Evolutionary conservation across 1,284 basidiomycete species (phyloP), one percentile per base, ranked within the genome.

Genomic region (Flammula alnicola): DNA sequence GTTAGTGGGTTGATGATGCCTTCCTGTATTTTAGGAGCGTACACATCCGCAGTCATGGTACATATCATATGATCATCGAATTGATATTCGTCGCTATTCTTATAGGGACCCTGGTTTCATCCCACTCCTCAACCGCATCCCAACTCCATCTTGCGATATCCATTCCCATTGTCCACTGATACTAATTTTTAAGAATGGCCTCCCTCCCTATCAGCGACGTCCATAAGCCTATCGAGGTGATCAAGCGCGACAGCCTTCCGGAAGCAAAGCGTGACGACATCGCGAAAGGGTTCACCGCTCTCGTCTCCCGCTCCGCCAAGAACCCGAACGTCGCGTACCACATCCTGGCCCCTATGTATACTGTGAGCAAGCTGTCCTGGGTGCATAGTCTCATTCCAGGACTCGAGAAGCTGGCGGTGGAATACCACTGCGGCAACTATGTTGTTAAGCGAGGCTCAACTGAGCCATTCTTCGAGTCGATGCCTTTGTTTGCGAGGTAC

Each of bases 401-500:
- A 17, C 67, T 85, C 32, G 74, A 84, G 65, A 71, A 72, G 46
- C 64, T 83, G 26, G 81, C 81, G 1, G 62, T 63, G 3, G 67
- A 72, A 19, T 78, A 79, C 52, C 83, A 86, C 49, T 69, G 79
- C 37, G 87, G 87, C 3, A 89, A 90, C 66, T 90, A 73, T 63
- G 85, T 89, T 20, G 68, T 80, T 22, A 75, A 87, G 36, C 75
- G 89, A 14, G 68, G 69, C 6, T 79, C 82, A 0, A 79, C 79
- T 2, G 75, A 84, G 64, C 76, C 78, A 62, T 75, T 86, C 56
- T 91, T 91, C 54, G 91, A 93, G 69, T 81, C 78, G 46, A 93
- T 93, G 90, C 88, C 88, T 1, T 76, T 92, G 27, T 92, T 90
- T 69, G 79, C 81, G 12, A 73, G 77, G 70, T 78, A 49, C 44